Base-by-base conservation (phyloP, 2,329 filamentous ascomycete species). In the Aspergillus puulaauensis region DNA sequence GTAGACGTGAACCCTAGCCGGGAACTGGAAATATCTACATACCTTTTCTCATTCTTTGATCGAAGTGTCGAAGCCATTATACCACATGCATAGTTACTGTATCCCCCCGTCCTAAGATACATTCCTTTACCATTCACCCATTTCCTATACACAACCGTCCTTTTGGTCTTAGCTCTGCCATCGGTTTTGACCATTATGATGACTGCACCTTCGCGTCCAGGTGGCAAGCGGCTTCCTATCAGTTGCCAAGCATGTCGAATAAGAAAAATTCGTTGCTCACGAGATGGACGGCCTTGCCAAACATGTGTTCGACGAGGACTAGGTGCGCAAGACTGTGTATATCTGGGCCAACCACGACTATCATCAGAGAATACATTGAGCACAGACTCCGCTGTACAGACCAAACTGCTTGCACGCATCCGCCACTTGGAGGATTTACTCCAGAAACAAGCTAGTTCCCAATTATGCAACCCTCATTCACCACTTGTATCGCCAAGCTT, bases 221-320 rank as follows among this genome's bases (percentile, higher is more conserved):
- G 65, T 7, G 69, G 70, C 44, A 75, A 73, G 56, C 69, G 73
- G 9, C 66, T 75, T 23, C 75, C 75, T 11, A 71, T 77, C 41
- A 75, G 71, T 54, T 77, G 75, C 43, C 73, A 77, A 57, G 73
- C 75, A 39, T 77, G 75, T 59, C 70, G 75, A 46, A 70, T 68
- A 11, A 65, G 75, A 47, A 77, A 77, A 54, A 77, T 77, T 43
- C 68, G 70, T 24, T 77, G 75, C 58, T 69, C 72, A 23, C 74
- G 75, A 23, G 72, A 75, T 59, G 67, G 67, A n/a, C 66, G 68
- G 14, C 74, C 74, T 21, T 77, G 75, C 45, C 69, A 75, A 41
- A 75, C 73, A 3, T 77, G 75, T 63, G 66, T 74, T 9, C 69
- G 71, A 15, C 70, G 75, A 23, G 74, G 75, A 7, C 62, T 75